Evolutionary conservation across 768 basidiomycete genomes (phyloP).

Genomic region (Pisolithus microcarpus): DNA sequence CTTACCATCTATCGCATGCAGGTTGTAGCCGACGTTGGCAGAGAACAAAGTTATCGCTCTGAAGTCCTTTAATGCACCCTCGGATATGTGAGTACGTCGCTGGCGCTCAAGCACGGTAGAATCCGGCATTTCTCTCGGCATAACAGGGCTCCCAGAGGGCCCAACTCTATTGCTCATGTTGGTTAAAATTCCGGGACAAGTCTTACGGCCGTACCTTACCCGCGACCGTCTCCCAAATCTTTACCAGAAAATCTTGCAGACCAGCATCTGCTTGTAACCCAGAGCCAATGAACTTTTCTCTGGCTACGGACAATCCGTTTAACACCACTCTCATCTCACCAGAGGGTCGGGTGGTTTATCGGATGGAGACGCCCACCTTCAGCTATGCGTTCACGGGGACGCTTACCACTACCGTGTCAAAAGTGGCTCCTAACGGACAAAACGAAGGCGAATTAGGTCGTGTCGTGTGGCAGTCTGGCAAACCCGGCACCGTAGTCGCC

Average conservation of each 20-base stretch:
- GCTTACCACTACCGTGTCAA: constrained; percentile 18
- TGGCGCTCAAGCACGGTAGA: constrained; percentile 29
- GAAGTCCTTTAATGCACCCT: constrained; percentile 4
- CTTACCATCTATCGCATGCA: constrained; percentile 10
- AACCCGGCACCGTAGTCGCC: constrained; percentile 20
- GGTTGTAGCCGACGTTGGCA: constrained; percentile 2
- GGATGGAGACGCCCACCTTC: constrained; percentile 22
- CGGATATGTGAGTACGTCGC: background rate
- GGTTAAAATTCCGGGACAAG: background rate
- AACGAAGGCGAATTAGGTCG: constrained; percentile 22
- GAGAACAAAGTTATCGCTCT: background rate
- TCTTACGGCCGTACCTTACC: constrained; percentile 9
- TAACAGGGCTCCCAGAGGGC: constrained; percentile 12
- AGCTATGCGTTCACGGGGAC: constrained; percentile 3
- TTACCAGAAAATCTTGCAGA: background rate
- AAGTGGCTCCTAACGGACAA: constrained; percentile 18
- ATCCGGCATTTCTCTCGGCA: constrained; percentile 26
- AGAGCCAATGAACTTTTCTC: constrained; percentile 24
- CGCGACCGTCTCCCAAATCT: background rate
- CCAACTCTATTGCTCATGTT: constrained; percentile 5
- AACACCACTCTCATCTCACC: constrained; percentile 25
- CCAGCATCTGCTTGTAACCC: background rate
- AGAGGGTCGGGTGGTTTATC: constrained; percentile 23
- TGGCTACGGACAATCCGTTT: constrained; percentile 26
- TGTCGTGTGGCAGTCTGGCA: constrained; percentile 25